Evolutionary conservation across 108 stramenopile genomes (phyloP), one percentile per base, ranked within the genome.

Genomic region (Mediolabrus comicus): DNA sequence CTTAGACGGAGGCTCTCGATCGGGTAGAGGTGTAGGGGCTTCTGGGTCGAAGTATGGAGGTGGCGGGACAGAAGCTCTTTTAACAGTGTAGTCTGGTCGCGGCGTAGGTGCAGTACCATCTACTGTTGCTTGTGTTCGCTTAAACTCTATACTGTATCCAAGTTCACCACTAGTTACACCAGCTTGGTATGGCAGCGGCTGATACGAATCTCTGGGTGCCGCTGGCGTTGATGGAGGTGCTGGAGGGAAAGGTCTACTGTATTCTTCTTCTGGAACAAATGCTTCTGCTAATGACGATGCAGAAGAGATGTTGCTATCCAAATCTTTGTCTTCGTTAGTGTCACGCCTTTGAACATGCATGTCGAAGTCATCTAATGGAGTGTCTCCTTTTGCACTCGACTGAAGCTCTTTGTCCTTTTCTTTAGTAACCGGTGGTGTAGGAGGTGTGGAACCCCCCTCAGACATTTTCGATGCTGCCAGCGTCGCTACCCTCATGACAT

Each of bases 221-320:
- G 76, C 76, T 53, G 76, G 76, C 34, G 76, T 77, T 5, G 76
- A 77, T 53, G 76, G 76, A 43, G 76, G 76, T 1, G 76, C 76
- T 3, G 76, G 76, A 9, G 76, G 76, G 33, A 77, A 38, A 33
- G 51, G 69, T 46, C 52, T 77, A 65, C 67, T 69, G 13, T 65
- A 57, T 57, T 70, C 69, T 38, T 70, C 67, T 63, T 66, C 75
- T 34, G 31, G 17, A 22, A 53, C 54, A 30, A 55, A 65, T 2
- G 76, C 69, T 59, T 77, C 76, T 8, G 52, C 59, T 17, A 65
- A 65, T 16, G 69, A 70, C 32, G 76, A 77, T 60, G 65, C 65
- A 14, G 67, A 69, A 24, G 66, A 67, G 11, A 69, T 69, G 13
- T 64, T 55, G 53, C 49, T 70, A 5, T 60, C 52, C 26, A 54